Evolutionary conservation across 1,139 yeast species (phyloP).

Genomic region (Taphrina flavorubra): DNA sequence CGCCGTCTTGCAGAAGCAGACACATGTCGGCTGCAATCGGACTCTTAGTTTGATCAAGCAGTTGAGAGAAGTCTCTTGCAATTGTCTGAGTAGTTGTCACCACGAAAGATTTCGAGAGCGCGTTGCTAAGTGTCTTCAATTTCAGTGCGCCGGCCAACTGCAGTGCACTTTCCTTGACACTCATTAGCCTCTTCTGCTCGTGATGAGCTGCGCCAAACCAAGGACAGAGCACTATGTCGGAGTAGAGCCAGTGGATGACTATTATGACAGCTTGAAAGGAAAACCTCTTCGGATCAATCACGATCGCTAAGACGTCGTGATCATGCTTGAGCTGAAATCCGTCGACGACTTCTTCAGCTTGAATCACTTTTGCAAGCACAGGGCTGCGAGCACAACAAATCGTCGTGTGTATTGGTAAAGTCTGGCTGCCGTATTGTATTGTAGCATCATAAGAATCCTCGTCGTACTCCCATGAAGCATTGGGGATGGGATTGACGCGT

Average conservation of each 20-base stretch:
- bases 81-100: constrained; percentile 46
- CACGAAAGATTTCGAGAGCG: constrained; percentile 44
- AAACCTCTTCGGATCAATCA: constrained; percentile 12
- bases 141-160: constrained; percentile 46
- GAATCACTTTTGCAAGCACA: neutral
- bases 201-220: constrained; percentile 52
- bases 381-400: constrained; percentile 29
- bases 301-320: neutral
- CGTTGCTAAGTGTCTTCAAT: constrained; percentile 46
- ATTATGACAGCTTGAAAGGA: constrained; percentile 52
- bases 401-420: constrained; percentile 47
- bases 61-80: constrained; percentile 44
- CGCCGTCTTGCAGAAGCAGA: constrained; percentile 56
- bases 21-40: constrained; percentile 49
- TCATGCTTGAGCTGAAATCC: constrained; percentile 3
- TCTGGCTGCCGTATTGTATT: constrained; percentile 43
- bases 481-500: constrained; percentile 44
- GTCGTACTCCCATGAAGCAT: constrained; percentile 33
- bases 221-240: constrained; percentile 55
- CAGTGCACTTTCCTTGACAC: constrained; percentile 49
- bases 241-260: constrained; percentile 57
- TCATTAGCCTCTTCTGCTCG: constrained; percentile 43
- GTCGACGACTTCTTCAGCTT: neutral
- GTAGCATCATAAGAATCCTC: constrained; percentile 29
- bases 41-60: constrained; percentile 42